A percentile compares a stretch with the other conserved stretches of the same genome.
Conservation (phyloP, 768 basidiomycete species). For the Lactarius hatsudake region DNA sequence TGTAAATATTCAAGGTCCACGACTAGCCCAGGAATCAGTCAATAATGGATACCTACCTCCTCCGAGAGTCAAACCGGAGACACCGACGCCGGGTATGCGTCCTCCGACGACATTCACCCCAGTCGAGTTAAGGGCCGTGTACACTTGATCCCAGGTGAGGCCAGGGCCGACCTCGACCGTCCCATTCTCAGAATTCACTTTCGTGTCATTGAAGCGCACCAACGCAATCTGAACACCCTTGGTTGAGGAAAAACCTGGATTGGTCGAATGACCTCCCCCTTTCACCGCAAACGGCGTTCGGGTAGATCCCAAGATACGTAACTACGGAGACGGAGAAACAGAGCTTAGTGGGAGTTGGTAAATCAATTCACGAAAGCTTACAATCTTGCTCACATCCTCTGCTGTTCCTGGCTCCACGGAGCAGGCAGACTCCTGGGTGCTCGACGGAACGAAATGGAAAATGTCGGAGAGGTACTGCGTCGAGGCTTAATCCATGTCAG, state of each 20-base stretch:
- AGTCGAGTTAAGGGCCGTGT: conserved; percentile 21
- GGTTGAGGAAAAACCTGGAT: conserved; percentile 32
- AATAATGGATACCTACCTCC: conserved; percentile 24
- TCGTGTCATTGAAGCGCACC: conserved; percentile 26
- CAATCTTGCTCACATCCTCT: conserved; percentile 25
- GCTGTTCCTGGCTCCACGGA: conserved; percentile 28
- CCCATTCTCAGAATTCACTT: conserved; percentile 3
- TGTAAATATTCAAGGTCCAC: neutral
- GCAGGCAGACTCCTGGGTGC: conserved; percentile 21
- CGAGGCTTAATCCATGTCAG: conserved; percentile 14
- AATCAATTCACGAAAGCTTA: neutral
- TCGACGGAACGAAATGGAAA: conserved; percentile 21
- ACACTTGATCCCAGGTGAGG: conserved; percentile 33
- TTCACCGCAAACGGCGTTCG: conserved; percentile 29
- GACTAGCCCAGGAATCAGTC: neutral
- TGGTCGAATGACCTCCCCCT: conserved; percentile 31
- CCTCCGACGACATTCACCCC: conserved; percentile 31
- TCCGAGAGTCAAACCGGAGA: conserved; percentile 31
- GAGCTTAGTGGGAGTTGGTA: neutral
- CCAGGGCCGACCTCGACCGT: conserved; percentile 29
- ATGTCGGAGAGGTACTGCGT: conserved; percentile 9
- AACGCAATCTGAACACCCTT: conserved; percentile 32
- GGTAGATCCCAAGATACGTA: conserved; percentile 12
- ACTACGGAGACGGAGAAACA: neutral
- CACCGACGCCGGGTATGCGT: conserved; percentile 30